Percentiles rank a stretch among this genome's conserved stretches.
phyloP scores from a whole-genome alignment of 495 filamentous ascomycete genomes.

The Glarea lozoyensis region DNA sequence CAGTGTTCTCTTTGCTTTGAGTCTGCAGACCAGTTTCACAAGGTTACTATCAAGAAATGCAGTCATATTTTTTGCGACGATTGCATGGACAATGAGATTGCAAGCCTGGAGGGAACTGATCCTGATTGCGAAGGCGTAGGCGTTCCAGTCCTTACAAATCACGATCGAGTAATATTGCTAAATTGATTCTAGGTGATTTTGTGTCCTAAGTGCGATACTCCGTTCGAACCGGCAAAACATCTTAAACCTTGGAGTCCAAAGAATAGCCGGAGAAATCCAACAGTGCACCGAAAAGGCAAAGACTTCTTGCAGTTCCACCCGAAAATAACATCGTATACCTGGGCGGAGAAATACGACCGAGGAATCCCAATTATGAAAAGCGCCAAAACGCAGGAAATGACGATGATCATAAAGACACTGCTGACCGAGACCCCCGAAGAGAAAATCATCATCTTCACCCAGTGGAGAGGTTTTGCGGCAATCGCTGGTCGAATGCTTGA shows the following conservation, averaged over 20 bases:
- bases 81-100: constrained; percentile 10
- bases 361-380: constrained; percentile 9
- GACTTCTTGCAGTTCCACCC: not conserved
- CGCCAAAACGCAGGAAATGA: constrained; percentile 21
- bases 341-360: constrained; percentile 2
- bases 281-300: not conserved
- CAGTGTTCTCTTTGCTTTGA: not conserved
- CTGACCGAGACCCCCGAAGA: constrained; percentile 23
- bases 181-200: not conserved
- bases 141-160: not conserved
- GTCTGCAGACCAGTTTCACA: not conserved
- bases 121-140: constrained; percentile 3
- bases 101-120: not conserved
- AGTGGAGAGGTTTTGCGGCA: constrained; percentile 1
- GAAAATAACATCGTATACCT: not conserved
- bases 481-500: constrained; percentile 5
- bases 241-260: not conserved
- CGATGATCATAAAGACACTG: constrained; percentile 20
- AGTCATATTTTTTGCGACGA: constrained; percentile 20
- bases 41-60: constrained; percentile 8
- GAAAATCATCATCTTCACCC: constrained; percentile 23
- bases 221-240: not conserved
- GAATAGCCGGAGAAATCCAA: not conserved
- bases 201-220: not conserved
- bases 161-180: no score